phyloP scores from a whole-genome alignment of 148 eudicot genomes.

The Rhododendron ferrugineum region DNA sequence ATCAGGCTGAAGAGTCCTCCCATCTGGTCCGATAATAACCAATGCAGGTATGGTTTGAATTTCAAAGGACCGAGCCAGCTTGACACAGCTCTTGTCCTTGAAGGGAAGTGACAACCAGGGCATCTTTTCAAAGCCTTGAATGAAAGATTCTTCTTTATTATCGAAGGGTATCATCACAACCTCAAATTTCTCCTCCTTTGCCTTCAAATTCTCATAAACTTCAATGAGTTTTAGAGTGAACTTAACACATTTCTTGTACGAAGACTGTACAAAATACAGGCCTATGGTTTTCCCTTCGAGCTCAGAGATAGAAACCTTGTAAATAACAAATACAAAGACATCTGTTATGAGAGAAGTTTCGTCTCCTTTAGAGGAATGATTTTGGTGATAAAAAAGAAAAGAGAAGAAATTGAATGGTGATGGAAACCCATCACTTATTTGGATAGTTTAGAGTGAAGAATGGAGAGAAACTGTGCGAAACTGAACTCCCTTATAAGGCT shows the following conservation, averaged over 20 bases:
- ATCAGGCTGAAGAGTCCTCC: slow-evolving; percentile 61
- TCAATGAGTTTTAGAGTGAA: slow-evolving; percentile 43
- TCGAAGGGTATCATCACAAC: slow-evolving; percentile 53
- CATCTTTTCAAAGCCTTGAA: slow-evolving; percentile 25
- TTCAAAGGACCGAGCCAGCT: slow-evolving; percentile 59
- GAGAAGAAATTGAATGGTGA: not conserved
- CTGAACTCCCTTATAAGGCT: not conserved
- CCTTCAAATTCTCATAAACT: slow-evolving; percentile 42
- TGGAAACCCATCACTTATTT: not conserved
- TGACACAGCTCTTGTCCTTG: slow-evolving; percentile 41
- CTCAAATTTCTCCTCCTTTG: slow-evolving; percentile 46
- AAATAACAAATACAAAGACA: not conserved
- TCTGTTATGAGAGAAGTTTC: not conserved
- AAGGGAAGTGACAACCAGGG: slow-evolving; percentile 63
- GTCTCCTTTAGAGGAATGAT: not conserved
- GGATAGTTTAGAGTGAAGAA: not conserved
- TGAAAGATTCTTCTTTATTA: slow-evolving; percentile 41
- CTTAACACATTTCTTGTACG: slow-evolving; percentile 15
- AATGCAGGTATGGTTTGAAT: slow-evolving; percentile 46
- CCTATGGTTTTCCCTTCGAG: slow-evolving; percentile 69
- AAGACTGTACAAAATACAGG: slow-evolving; percentile 41
- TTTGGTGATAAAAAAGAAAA: not conserved
- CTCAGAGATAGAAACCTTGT: slow-evolving; percentile 49
- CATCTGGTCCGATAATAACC: slow-evolving; percentile 61
- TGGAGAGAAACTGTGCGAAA: not conserved